A percentile compares a stretch with the other conserved stretches of the same genome.
These are phyloP conservation scores for Ilex aquifolium DNA, from an alignment of 257 asterid species.

Conservation along the genomic window DNA sequence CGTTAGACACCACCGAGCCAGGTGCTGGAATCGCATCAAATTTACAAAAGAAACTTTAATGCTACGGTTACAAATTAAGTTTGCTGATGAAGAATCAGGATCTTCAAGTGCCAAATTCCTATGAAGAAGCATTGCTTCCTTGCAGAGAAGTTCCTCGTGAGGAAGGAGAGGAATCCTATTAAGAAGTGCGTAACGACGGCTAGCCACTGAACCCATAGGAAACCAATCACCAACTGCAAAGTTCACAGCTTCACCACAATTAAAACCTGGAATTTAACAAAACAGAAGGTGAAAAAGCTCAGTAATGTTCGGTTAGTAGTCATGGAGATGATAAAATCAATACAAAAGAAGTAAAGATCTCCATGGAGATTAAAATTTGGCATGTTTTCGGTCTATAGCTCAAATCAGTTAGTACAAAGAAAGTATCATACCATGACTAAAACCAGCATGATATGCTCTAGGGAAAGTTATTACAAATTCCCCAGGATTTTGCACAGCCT, in stretches of 20 bases:
- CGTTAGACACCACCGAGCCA: slow-evolving; percentile 76
- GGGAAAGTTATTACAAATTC: slow-evolving; percentile 90
- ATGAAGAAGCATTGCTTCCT: slow-evolving; percentile 76
- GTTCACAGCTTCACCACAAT: slow-evolving; percentile 99
- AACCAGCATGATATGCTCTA: slow-evolving; percentile 97
- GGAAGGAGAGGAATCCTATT: slow-evolving; percentile 86
- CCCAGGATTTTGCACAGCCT: slow-evolving; percentile 95
- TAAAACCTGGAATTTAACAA: slow-evolving; percentile 55
- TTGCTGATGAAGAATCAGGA: slow-evolving; percentile 37
- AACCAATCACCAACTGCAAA: slow-evolving; percentile 96
- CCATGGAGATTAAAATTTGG: too few relatives aligned
- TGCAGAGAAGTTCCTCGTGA: slow-evolving; percentile 94
- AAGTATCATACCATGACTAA: slow-evolving; percentile 76
- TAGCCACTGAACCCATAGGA: slow-evolving; percentile 80
- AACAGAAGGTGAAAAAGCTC: not conserved
- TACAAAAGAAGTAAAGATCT: too few relatives aligned
- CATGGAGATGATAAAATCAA: too few relatives aligned
- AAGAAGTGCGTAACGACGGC: slow-evolving; percentile 86
- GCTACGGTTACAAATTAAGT: slow-evolving; percentile 36
- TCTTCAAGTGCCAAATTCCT: slow-evolving; percentile 34
- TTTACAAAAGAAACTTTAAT: slow-evolving; percentile 62
- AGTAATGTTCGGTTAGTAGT: not conserved
- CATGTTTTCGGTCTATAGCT: too few relatives aligned
- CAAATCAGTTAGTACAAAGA: too few relatives aligned
- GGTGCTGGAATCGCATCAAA: slow-evolving; percentile 81